phyloP scores from a whole-genome alignment of 176 grass and related monocot species.

The Rhynchospora pubera region DNA sequence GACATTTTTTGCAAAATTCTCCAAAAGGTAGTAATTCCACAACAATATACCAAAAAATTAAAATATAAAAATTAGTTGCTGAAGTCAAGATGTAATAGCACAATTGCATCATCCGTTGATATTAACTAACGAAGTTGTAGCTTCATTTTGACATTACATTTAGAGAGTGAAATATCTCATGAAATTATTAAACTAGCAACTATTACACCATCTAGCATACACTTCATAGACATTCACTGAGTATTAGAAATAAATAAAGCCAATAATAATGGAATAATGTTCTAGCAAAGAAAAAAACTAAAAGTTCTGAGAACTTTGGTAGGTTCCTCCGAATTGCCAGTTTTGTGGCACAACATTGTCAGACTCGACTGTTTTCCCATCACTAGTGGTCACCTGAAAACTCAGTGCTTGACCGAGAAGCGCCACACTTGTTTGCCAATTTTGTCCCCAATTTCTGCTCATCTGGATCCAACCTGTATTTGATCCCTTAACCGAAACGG shows the following conservation, averaged over 20 bases:
- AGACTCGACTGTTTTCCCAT: conserved; percentile 16
- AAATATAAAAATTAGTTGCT: neutral
- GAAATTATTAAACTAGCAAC: neutral
- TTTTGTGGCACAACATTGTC: conserved; percentile 21
- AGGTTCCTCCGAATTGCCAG: conserved; percentile 35
- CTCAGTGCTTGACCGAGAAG: conserved; percentile 17
- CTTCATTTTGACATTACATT: neutral
- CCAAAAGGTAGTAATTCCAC: no score
- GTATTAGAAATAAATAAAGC: neutral
- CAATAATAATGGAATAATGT: neutral
- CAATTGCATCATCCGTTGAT: neutral
- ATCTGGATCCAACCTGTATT: conserved; percentile 23
- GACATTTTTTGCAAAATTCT: no score
- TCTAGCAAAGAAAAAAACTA: neutral
- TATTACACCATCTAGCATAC: neutral
- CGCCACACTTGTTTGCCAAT: conserved; percentile 24
- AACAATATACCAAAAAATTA: neutral
- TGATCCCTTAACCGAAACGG: conserved; percentile 24
- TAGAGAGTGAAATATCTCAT: neutral
- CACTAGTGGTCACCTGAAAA: conserved; percentile 26
- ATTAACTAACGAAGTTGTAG: neutral
- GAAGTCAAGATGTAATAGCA: neutral
- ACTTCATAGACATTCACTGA: neutral
- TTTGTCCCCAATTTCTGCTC: conserved; percentile 37
- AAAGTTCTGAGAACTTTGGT: conserved; percentile 1